These are phyloP conservation scores for Pyricularia pennisetigena DNA, from an alignment of 2,329 filamentous ascomycete species.

Conservation along the genomic window DNA sequence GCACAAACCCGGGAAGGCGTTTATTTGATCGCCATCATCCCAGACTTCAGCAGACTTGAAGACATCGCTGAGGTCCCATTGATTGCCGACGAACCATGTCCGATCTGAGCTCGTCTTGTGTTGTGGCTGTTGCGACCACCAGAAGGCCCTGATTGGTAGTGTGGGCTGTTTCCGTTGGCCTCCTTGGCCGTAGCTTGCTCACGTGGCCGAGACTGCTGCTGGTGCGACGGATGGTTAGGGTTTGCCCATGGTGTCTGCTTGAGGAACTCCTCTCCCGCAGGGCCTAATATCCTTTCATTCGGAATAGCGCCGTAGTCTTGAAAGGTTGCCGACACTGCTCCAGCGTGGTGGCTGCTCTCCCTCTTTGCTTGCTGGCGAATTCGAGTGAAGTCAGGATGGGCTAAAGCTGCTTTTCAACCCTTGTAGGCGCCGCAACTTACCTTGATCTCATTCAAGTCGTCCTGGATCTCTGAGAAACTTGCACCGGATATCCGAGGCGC, in stretches of 20 bases:
- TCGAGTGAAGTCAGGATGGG: background rate
- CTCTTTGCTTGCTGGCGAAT: conserved; percentile 3
- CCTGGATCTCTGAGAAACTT: conserved; percentile 64
- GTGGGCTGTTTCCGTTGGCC: conserved; percentile 25
- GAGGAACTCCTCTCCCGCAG: conserved; percentile 2
- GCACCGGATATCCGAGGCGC: conserved; percentile 76
- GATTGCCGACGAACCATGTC: background rate
- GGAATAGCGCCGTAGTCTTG: conserved; percentile 4
- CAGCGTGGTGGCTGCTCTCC: background rate
- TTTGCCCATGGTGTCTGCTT: conserved; percentile 79
- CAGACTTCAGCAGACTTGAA: background rate
- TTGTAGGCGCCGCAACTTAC: conserved; percentile 42
- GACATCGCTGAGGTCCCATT: background rate
- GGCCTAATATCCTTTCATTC: conserved; percentile 8
- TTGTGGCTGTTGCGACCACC: background rate
- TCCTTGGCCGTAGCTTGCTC: background rate
- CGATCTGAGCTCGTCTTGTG: background rate
- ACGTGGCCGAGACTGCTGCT: conserved; percentile 26
- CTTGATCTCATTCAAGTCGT: conserved; percentile 82
- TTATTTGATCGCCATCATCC: background rate
- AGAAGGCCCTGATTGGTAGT: background rate
- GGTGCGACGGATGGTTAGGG: conserved; percentile 67
- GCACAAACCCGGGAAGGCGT: background rate
- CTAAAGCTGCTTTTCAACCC: background rate
- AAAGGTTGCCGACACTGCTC: conserved; percentile 2